These are phyloP conservation scores for Prunus fruticosa DNA, from an alignment of 306 rosid species.

Conservation along the genomic window DNA sequence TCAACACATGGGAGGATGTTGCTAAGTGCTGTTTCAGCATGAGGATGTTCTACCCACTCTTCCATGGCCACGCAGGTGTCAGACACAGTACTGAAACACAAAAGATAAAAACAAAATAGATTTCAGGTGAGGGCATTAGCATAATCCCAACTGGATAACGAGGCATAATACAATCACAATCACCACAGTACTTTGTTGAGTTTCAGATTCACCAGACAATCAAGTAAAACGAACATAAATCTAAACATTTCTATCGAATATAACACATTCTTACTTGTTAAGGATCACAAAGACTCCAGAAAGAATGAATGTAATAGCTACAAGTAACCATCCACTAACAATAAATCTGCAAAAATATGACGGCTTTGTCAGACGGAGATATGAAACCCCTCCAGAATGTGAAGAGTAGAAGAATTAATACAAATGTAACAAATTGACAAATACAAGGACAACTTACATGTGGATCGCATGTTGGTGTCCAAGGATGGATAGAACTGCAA, in stretches of 20 bases:
- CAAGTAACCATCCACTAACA: slow-evolving; percentile 90
- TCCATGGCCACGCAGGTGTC: slow-evolving; percentile 91
- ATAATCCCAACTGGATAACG: neutral
- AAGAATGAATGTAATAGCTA: slow-evolving; percentile 78
- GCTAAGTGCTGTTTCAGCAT: slow-evolving; percentile 87
- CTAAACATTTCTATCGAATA: slow-evolving; percentile 2
- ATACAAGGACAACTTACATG: slow-evolving; percentile 52
- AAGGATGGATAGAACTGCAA: slow-evolving; percentile 72
- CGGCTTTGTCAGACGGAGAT: slow-evolving; percentile 22
- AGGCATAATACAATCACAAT: neutral
- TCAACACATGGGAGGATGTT: slow-evolving; percentile 92
- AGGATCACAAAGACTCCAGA: slow-evolving; percentile 88
- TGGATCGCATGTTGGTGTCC: slow-evolving; percentile 85
- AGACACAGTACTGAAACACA: slow-evolving; percentile 61
- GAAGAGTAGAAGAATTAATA: neutral
- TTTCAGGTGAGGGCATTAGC: neutral
- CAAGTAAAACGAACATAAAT: neutral
- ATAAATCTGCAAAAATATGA: slow-evolving; percentile 69
- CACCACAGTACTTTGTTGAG: neutral
- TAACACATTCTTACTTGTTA: slow-evolving; percentile 57
- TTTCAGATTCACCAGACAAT: neutral
- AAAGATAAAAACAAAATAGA: neutral
- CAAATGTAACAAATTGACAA: neutral
- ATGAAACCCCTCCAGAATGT: neutral
- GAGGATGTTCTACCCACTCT: slow-evolving; percentile 92